Evolutionary conservation across 192 early-diverging fungal species (phyloP).

Genomic region (Umbelopsis vinacea): DNA sequence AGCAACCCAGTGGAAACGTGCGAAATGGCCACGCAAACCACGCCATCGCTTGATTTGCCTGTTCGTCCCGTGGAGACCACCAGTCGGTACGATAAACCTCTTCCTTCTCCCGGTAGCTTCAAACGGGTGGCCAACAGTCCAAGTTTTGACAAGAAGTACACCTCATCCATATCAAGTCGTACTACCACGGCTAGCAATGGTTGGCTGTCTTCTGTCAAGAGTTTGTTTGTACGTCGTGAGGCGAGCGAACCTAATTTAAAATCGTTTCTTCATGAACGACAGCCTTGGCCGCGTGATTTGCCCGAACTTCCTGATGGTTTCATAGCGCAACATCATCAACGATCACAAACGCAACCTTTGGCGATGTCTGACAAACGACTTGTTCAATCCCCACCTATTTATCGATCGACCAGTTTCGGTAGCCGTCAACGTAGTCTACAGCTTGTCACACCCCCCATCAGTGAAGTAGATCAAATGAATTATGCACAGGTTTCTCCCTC

Average conservation of each 20-base stretch:
- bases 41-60: slow-evolving; percentile 13
- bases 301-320: slow-evolving; percentile 9
- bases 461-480: slow-evolving; percentile 30
- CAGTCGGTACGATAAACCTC: slow-evolving; percentile 18
- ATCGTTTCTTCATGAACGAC: neutral
- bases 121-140: slow-evolving; percentile 17
- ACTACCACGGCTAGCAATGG: slow-evolving; percentile 7
- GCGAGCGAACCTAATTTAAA: slow-evolving; percentile 13
- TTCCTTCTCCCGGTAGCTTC: slow-evolving; percentile 23
- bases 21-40: slow-evolving; percentile 6
- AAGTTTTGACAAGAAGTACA: slow-evolving; percentile 19
- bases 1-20: neutral
- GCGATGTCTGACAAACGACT: neutral
- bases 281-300: slow-evolving; percentile 9
- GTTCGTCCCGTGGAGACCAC: slow-evolving; percentile 1
- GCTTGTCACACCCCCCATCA: slow-evolving; percentile 21
- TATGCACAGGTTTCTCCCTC: slow-evolving; percentile 2
- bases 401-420: slow-evolving; percentile 30
- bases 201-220: slow-evolving; percentile 39
- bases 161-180: slow-evolving; percentile 5
- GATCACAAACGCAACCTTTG: slow-evolving; percentile 22
- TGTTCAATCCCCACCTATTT: slow-evolving; percentile 28
- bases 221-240: slow-evolving; percentile 33
- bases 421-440: slow-evolving; percentile 31
- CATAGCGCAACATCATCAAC: slow-evolving; percentile 21